Evolutionary conservation across 1,284 basidiomycete species (phyloP).

Genomic region (Pterulicium gracile): DNA sequence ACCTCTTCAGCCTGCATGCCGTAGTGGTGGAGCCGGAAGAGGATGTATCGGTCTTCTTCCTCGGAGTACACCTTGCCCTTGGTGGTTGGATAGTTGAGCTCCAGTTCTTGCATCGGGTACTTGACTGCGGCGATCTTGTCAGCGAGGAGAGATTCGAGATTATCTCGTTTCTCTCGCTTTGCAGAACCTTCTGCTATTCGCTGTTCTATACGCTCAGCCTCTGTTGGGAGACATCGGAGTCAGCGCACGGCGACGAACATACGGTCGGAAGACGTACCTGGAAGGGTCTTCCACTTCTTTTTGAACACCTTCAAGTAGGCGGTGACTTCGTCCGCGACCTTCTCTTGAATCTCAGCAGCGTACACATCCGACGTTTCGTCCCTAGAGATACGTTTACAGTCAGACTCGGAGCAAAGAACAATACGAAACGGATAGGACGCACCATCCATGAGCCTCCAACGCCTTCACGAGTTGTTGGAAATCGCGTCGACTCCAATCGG

Average conservation of each 20-base stretch:
- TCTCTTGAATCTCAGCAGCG: slow-evolving; percentile 80
- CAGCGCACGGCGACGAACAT: neutral
- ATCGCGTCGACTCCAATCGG: slow-evolving; percentile 86
- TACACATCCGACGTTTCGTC: slow-evolving; percentile 69
- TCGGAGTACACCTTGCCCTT: slow-evolving; percentile 95
- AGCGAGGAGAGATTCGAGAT: slow-evolving; percentile 66
- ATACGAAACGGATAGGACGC: slow-evolving; percentile 16
- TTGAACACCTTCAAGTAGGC: slow-evolving; percentile 83
- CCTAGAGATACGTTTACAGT: slow-evolving; percentile 28
- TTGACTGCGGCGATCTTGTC: slow-evolving; percentile 76
- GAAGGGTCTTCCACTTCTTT: slow-evolving; percentile 81
- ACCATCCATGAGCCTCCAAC: slow-evolving; percentile 84
- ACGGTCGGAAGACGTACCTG: slow-evolving; percentile 35
- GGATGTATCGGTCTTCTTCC: slow-evolving; percentile 93
- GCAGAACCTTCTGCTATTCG: slow-evolving; percentile 79
- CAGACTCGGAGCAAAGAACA: slow-evolving; percentile 2
- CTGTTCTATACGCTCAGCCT: slow-evolving; percentile 73
- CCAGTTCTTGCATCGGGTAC: slow-evolving; percentile 91
- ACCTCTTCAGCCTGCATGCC: slow-evolving; percentile 89
- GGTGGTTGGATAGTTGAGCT: slow-evolving; percentile 89
- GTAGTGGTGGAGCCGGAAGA: slow-evolving; percentile 87
- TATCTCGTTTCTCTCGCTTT: slow-evolving; percentile 79
- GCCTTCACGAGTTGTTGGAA: slow-evolving; percentile 88
- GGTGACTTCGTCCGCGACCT: slow-evolving; percentile 74
- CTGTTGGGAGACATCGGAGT: slow-evolving; percentile 23